Conservation (phyloP, 805 yeast genomes). For the Hanseniaspora occidentalis region DNA sequence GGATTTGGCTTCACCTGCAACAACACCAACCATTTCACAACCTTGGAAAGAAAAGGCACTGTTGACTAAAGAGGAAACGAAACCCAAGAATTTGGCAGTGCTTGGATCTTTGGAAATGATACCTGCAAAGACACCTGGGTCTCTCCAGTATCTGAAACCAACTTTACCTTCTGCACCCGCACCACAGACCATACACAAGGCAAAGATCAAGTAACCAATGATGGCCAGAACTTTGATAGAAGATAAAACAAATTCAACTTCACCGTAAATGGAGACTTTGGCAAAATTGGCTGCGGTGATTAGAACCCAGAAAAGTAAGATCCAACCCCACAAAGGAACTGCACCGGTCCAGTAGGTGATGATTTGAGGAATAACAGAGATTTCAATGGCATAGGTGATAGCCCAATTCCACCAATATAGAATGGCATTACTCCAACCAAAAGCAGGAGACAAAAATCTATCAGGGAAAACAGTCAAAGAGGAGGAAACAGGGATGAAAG, state of each 20-base stretch:
- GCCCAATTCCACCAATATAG: constrained; percentile 73
- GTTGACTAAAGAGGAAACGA: constrained; percentile 54
- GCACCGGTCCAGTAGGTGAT: constrained; percentile 52
- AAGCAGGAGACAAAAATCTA: constrained; percentile 54
- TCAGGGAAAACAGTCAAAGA: constrained; percentile 62
- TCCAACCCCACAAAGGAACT: constrained; percentile 67
- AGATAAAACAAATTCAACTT: constrained; percentile 66
- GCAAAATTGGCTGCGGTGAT: constrained; percentile 43
- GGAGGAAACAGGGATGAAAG: constrained; percentile 54
- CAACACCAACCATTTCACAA: constrained; percentile 61
- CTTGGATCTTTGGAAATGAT: constrained; percentile 33
- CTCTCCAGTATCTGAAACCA: constrained; percentile 72
- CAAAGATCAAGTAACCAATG: constrained; percentile 56
- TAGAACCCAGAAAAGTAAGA: constrained; percentile 48
- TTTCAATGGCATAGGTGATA: constrained; percentile 61
- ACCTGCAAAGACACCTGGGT: constrained; percentile 72
- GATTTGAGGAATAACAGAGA: constrained; percentile 60
- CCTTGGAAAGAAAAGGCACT: constrained; percentile 80
- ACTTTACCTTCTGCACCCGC: constrained; percentile 58
- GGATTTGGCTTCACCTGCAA: constrained; percentile 68
- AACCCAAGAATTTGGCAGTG: constrained; percentile 54
- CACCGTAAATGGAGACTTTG: constrained; percentile 64
- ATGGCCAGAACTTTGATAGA: constrained; percentile 55
- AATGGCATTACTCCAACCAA: constrained; percentile 64
- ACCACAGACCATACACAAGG: constrained; percentile 63